Evolutionary conservation across 169 alveolate species (phyloP), one percentile per base, ranked within the genome.

Genomic region (Plasmodium yoelii): DNA sequence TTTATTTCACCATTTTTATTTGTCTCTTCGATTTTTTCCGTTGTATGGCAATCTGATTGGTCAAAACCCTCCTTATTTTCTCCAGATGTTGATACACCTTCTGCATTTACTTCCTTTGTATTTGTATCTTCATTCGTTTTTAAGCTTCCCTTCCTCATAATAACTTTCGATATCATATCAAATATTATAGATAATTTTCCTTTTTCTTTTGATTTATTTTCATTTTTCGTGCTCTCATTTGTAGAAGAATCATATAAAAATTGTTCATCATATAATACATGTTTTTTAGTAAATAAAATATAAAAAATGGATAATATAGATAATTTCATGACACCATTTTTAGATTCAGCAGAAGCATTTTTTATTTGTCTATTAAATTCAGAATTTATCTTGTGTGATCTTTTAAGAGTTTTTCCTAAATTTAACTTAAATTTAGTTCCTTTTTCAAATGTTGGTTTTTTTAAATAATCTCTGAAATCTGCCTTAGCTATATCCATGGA

Each of bases 401-500:
- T 56, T 13, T 63, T 77, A 60, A 61, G 19, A 44, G 28, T 15
- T 55, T 44, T 71, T 18, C 24, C 72, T 57, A 77, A 47, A 19
- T 24, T n/a, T 47, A 77, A 77, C 46, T 44, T 77, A 64, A 77
- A 77, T 57, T 26, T 77, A 12, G 70, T 63, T 15, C 68, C 69
- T 69, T 77, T 77, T 42, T 77, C 64, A 61, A 51, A n/a, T 26
- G 65, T 53, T 22, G 24, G 47, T 13, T 13, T 55, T 22, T 77
- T 77, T 49, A 77, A 13, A 51, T 63, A 77, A 18, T 77, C 88
- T 22, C 46, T 64, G 59, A 63, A 77, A 47, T 63, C 42, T 18
- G 9, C 5, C 55, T 77, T 77, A 44, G 88, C 88, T 77, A 77
- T 44, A n/a, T 77, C 80, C 26, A 77, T 12, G n/a, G 68, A 77